Evolutionary conservation across 225 moss, liverwort and hornwort species (phyloP).

Genomic region (Straminergon stramineum): DNA sequence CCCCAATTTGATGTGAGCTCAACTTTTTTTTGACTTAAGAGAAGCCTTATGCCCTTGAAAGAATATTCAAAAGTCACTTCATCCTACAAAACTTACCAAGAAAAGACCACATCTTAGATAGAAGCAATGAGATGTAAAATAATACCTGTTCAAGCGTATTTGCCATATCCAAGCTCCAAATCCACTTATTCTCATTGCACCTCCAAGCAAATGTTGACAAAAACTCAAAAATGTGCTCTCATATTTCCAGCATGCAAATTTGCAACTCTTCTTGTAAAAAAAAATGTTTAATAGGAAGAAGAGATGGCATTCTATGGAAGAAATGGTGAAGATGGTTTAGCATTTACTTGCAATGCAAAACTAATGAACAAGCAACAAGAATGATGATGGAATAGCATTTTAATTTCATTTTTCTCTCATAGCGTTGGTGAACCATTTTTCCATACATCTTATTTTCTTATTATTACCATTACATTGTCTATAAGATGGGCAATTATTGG

Average conservation of each 20-base stretch:
- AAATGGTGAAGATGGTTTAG: not conserved
- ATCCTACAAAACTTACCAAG: not conserved
- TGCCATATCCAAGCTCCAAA: not conserved
- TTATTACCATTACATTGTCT: not conserved
- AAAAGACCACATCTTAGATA: not conserved
- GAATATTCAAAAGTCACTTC: not conserved
- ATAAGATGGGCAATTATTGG: rapidly evolving
- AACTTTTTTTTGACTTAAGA: no score
- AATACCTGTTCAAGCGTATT: rapidly evolving
- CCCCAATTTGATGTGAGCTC: no score
- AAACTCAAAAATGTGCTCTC: no score
- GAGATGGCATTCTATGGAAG: no score
- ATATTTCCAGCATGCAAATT: not conserved
- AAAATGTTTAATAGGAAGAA: no score
- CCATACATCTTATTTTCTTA: rapidly evolving
- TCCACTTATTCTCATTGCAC: no score
- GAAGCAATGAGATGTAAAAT: no score
- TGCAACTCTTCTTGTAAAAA: no score
- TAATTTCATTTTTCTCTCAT: not conserved
- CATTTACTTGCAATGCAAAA: not conserved
- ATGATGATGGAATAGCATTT: not conserved
- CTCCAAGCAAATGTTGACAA: no score
- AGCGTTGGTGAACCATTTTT: not conserved
- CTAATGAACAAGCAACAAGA: not conserved
- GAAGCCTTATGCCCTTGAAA: rapidly evolving